phyloP scores from a whole-genome alignment of 805 yeast species.

The Limtongia smithiae region DNA sequence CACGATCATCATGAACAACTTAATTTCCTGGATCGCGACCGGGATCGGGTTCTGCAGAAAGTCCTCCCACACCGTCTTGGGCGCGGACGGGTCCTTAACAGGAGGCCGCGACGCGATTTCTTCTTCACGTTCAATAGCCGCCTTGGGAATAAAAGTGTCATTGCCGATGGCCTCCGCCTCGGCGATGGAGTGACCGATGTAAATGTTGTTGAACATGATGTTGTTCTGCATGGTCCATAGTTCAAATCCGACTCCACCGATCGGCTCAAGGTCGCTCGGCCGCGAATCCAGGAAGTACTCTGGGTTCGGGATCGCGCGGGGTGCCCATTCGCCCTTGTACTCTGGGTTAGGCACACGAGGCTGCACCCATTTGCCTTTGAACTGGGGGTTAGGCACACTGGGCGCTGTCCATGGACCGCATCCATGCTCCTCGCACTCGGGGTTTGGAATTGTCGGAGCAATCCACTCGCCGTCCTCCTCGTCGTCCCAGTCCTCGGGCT shows the following conservation, averaged over 20 bases:
- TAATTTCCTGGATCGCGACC: conserved; percentile 32
- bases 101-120: conserved; percentile 22
- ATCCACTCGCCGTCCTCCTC: conserved; percentile 86
- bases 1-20: conserved; percentile 36
- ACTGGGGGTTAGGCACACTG: conserved; percentile 60
- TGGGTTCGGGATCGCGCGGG: conserved; percentile 66
- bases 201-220: conserved; percentile 76
- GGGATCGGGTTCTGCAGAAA: conserved; percentile 38
- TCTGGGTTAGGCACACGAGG: conserved; percentile 69
- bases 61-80: conserved; percentile 29
- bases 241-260: conserved; percentile 84
- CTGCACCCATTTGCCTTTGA: conserved; percentile 74
- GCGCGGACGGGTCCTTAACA: conserved; percentile 9
- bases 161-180: conserved; percentile 87
- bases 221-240: conserved; percentile 81
- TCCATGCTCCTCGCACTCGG: conserved; percentile 62
- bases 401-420: conserved; percentile 84
- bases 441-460: conserved; percentile 68
- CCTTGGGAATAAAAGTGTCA: conserved; percentile 53
- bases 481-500: conserved; percentile 83
- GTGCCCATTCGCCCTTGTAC: conserved; percentile 76
- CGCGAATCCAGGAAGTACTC: conserved; percentile 54
- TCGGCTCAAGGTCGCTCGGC: conserved; percentile 61
- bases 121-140: conserved; percentile 34
- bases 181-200: conserved; percentile 74